A percentile compares a stretch with the other conserved stretches of the same genome.
Evolutionary conservation across 2,329 filamentous ascomycete genomes (phyloP).

Genomic region (Ceratocystis huliohia): DNA sequence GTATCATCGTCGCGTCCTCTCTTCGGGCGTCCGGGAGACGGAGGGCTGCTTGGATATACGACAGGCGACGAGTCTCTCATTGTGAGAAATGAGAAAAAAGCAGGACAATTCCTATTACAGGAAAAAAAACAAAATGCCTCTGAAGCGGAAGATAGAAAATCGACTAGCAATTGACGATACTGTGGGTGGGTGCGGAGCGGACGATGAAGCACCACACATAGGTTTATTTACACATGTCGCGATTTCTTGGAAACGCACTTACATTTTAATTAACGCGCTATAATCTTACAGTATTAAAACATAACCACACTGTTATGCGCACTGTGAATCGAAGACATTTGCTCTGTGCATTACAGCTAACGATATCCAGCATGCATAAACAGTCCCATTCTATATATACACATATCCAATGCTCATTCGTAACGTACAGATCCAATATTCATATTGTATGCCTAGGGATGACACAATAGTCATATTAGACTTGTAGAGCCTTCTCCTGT

Average conservation of each 20-base stretch:
- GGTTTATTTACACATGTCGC: not conserved
- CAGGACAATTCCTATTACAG: not conserved
- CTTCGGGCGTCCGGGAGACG: constrained; percentile 18
- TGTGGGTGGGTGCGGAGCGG: not conserved
- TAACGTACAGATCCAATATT: not conserved
- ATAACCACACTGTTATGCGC: not conserved
- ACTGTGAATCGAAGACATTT: not conserved
- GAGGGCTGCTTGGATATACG: constrained; percentile 21
- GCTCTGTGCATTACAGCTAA: not conserved
- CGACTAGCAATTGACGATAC: not conserved
- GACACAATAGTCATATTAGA: not conserved
- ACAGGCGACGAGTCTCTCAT: constrained; percentile 20
- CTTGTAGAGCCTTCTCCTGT: constrained; percentile 11
- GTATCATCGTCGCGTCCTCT: constrained; percentile 18
- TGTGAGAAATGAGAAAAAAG: not conserved
- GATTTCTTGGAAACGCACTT: constrained; percentile 11
- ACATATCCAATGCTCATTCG: not conserved
- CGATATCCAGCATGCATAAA: too few relatives aligned
- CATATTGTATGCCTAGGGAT: not conserved
- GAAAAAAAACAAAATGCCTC: too few relatives aligned
- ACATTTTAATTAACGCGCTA: constrained; percentile 15
- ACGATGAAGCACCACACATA: not conserved
- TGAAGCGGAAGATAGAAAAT: too few relatives aligned
- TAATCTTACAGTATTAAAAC: not conserved
- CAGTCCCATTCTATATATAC: not conserved